These are phyloP conservation scores for Polygonum maritimum DNA, from an alignment of 148 eudicot genomes.

Conservation along the genomic window DNA sequence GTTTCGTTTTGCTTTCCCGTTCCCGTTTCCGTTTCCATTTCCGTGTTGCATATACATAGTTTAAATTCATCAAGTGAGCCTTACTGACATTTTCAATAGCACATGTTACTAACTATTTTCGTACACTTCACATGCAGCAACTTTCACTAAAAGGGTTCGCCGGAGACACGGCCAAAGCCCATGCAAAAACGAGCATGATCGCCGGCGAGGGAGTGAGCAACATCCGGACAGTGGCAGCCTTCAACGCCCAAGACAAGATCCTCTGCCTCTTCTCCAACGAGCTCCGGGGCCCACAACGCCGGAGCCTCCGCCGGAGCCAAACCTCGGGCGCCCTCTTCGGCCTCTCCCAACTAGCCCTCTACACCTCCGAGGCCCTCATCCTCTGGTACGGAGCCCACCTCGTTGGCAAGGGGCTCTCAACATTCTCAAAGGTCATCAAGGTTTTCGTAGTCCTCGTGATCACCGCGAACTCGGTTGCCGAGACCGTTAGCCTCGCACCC, in stretches of 20 bases:
- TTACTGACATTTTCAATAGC: too few relatives aligned
- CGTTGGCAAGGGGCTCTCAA: conserved; percentile 66
- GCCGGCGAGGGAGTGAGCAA: conserved; percentile 99
- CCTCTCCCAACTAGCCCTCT: conserved; percentile 90
- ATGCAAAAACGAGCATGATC: conserved; percentile 97
- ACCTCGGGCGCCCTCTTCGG: conserved; percentile 75
- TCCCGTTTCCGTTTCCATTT: too few relatives aligned
- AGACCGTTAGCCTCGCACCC: conserved; percentile 93
- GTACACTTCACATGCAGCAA: conserved; percentile 41
- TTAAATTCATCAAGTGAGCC: too few relatives aligned
- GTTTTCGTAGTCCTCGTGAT: conserved; percentile 90
- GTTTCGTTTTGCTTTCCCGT: too few relatives aligned
- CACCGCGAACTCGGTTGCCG: conserved; percentile 94
- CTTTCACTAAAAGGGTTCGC: conserved; percentile 96
- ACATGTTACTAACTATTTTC: too few relatives aligned
- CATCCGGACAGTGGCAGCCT: conserved; percentile 92
- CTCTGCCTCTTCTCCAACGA: conserved; percentile 68
- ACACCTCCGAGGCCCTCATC: conserved; percentile 83
- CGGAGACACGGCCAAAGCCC: conserved; percentile 98
- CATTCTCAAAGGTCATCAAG: conserved; percentile 90
- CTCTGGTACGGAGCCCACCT: conserved; percentile 97
- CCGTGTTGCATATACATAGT: too few relatives aligned
- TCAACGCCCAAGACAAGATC: conserved; percentile 86
- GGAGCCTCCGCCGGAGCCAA: conserved; percentile 66
- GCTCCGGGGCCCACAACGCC: conserved; percentile 64